Base-by-base conservation (phyloP, 345 rosid genomes). In the Ceriops tagal region DNA sequence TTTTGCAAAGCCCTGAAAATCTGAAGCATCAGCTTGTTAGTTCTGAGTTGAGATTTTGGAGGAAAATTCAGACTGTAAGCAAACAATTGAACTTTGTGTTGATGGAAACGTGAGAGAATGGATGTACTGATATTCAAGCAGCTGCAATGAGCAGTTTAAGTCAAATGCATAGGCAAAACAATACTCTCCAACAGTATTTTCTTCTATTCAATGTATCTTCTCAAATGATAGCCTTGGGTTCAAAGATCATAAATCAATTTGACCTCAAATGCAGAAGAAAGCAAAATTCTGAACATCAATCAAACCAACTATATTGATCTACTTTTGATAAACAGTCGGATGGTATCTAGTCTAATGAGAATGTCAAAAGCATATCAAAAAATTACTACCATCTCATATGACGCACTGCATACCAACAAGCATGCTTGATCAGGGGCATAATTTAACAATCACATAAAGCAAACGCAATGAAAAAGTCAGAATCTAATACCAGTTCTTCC, bases 1-100 rank as follows among this genome's bases (percentile, higher is more conserved):
- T 78, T 75, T 85, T 61, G 88, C 91, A 76, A 80, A 89, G n/a
- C 75, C 87, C 85, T 85, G 89, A 71, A 85, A 93, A 80, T 91
- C 97, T 91, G 80, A 74, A 77, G 43, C 28, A 64, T 60, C 70
- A n/a, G 13, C 66, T 69, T 46, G 58, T 30, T 39, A 62, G 21
- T 57, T 52, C 35, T 37, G 35, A 34, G 60, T 64, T 34, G 32
- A 27, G 32, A 32, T 7, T 68, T 16, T 2, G 53, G 52, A 30
- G 65, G 8, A 24, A 15, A 75, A 27, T 67, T 58, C 68, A 72
- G 28, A 65, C 20, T 46, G 34, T 19, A 8, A 15, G 58, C 20
- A 37, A 53, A 51, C 52, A 27, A n/a, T n/a, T 24, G 28, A 71
- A 65, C 57, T 20, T 39, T 53, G 30, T 34, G 32, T 10, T 16